Base-by-base conservation (phyloP, 441 rosid species). In the Macaranga tanarius region DNA sequence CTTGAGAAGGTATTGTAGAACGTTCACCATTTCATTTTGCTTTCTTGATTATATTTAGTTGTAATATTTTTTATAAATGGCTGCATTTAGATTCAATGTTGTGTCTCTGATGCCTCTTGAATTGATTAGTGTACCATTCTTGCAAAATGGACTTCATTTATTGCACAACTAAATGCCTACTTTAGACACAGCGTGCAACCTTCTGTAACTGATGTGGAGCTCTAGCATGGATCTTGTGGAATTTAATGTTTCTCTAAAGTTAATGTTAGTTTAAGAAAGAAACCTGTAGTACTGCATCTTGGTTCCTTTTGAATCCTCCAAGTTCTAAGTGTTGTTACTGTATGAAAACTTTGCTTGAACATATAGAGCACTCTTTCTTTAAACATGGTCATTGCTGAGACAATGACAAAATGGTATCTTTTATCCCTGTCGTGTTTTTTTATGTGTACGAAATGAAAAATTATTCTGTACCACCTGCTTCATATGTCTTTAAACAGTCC, bases 1-100 rank as follows among this genome's bases (percentile, higher is more conserved):
- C 84, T 96, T 72, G 90, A 84, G 75, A 96, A 93, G 98, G 99
- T 92, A 77, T 75, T 61, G 19, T 47, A 71, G 55, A 23, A n/a
- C 12, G 47, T 58, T 22, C 38, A 15, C 67, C 6, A 1, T 26
- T 67, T 31, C 23, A 47, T 5, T 47, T 31, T 11, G 40, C 31
- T 60, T 38, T 17, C 71, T 54, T 70, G 20, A 19, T 26, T 40
- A 3, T 10, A 22, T 51, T 40, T 44, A 50, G 17, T 58, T 7
- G 3, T 76, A 59, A 60, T 10, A 15, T 23, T 54, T 38, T 38
- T 5, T 17, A 17, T 19, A 4, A 66, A 52, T 70, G 26, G 19
- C 16, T 13, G 52, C 0, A 0, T 60, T 7, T 6, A 11, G 38
- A 28, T 52, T 42, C 3, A 71, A 25, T 40, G 44, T 38, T 44